Evolutionary conservation across 2,329 filamentous ascomycete genomes (phyloP).

Genomic region (Fusarium musae): DNA sequence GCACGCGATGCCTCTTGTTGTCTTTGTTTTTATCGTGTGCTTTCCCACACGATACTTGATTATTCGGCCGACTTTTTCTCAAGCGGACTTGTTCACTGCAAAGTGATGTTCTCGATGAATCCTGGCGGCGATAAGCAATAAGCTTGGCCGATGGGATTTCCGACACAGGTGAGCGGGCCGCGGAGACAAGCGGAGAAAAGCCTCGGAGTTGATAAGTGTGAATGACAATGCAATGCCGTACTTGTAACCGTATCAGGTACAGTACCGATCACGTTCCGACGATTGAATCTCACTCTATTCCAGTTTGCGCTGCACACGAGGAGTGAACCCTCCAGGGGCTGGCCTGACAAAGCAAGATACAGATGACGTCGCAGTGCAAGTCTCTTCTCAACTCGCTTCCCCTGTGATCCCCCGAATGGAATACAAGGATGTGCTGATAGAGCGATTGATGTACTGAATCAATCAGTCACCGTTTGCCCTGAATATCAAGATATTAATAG

Average conservation of each 20-base stretch:
- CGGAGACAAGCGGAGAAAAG: slow-evolving; percentile 41
- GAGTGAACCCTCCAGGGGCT: slow-evolving; percentile 34
- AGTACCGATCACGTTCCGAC: slow-evolving; percentile 8
- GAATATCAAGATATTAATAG: slow-evolving; percentile 29
- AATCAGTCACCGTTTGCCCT: slow-evolving; percentile 19
- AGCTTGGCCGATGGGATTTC: slow-evolving; percentile 31
- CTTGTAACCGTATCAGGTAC: slow-evolving; percentile 28
- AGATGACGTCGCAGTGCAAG: slow-evolving; percentile 35
- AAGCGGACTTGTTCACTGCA: neutral
- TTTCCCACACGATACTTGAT: slow-evolving; percentile 18
- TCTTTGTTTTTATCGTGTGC: slow-evolving; percentile 26
- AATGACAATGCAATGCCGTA: slow-evolving; percentile 29
- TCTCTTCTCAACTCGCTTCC: slow-evolving; percentile 21
- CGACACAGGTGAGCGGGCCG: slow-evolving; percentile 20
- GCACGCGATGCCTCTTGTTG: slow-evolving; percentile 36
- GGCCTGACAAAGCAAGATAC: slow-evolving; percentile 28
- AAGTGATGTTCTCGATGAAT: neutral
- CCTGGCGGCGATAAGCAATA: slow-evolving; percentile 18
- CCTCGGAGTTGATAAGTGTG: slow-evolving; percentile 32
- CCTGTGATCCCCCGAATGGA: slow-evolving; percentile 20
- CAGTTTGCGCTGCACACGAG: slow-evolving; percentile 13
- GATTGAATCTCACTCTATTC: slow-evolving; percentile 29
- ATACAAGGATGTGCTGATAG: slow-evolving; percentile 6
- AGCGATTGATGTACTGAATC: slow-evolving; percentile 11
- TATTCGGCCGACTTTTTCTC: neutral